A percentile compares a stretch with the other conserved stretches of the same genome.
Conservation (phyloP, 306 rosid species). For the Comarum palustre region DNA sequence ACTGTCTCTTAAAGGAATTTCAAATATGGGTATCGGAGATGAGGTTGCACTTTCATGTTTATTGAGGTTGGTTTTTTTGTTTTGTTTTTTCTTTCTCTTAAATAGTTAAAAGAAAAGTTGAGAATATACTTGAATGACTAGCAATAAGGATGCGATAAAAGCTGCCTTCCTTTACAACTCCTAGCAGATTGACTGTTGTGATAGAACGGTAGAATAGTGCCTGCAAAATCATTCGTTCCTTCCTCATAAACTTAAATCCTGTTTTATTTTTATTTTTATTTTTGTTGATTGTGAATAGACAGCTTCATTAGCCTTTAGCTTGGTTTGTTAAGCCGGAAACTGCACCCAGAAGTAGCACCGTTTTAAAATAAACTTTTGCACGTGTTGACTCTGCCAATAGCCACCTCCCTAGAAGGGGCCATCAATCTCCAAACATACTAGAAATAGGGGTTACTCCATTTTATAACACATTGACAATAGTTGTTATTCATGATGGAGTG, state of each 20-base stretch:
- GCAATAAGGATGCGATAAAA: not conserved
- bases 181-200: not conserved
- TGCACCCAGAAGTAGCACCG: not conserved
- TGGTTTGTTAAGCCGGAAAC: not conserved
- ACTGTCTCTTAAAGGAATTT: conserved; percentile 39
- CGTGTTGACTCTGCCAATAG: not conserved
- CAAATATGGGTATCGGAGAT: conserved; percentile 37
- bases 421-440: not conserved
- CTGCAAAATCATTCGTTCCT: not conserved
- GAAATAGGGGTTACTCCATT: not conserved
- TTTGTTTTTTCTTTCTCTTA: not conserved
- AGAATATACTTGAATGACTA: not conserved
- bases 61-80: conserved; percentile 48
- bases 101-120: not conserved
- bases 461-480: not conserved
- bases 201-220: not conserved
- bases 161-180: not conserved
- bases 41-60: conserved; percentile 58
- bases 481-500: not conserved
- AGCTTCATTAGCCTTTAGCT: not conserved
- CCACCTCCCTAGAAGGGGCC: not conserved
- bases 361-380: no score
- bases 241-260: not conserved
- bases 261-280: not conserved
- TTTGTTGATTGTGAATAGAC: not conserved